A percentile compares a stretch with the other conserved stretches of the same genome.
Conservation (phyloP, 768 basidiomycete genomes). For the Leccinum variicolor region DNA sequence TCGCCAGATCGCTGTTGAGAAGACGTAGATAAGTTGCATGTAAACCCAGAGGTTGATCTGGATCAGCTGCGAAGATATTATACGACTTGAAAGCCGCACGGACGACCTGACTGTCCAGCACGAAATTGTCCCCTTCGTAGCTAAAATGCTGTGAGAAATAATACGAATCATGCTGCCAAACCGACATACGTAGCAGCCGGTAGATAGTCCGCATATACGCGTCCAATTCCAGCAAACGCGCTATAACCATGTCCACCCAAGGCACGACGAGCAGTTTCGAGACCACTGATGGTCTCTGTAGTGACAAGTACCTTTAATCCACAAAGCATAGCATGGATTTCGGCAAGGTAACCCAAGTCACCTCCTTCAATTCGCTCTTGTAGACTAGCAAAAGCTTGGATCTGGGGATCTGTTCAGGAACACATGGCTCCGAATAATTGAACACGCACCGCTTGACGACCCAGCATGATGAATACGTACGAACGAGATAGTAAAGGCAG, state of each 20-base stretch:
- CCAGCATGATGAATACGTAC: constrained; percentile 66
- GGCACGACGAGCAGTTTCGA: constrained; percentile 64
- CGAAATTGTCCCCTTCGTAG: constrained; percentile 79
- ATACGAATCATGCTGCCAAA: neutral
- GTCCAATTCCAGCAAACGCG: constrained; percentile 62
- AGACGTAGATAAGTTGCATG: constrained; percentile 50
- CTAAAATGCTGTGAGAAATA: constrained; percentile 29
- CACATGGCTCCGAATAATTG: neutral
- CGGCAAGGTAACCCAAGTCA: constrained; percentile 61
- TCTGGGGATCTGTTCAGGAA: constrained; percentile 31
- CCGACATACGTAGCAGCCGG: constrained; percentile 57
- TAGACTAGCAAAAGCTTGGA: constrained; percentile 48
- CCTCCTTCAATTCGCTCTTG: constrained; percentile 47
- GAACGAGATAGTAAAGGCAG: constrained; percentile 66
- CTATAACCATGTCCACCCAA: constrained; percentile 82
- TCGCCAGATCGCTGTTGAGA: constrained; percentile 29
- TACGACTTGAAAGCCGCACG: constrained; percentile 66
- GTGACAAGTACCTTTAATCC: constrained; percentile 64
- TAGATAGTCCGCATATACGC: constrained; percentile 60
- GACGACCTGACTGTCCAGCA: constrained; percentile 72
- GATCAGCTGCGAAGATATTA: constrained; percentile 37
- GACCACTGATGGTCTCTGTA: constrained; percentile 47
- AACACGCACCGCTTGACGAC: constrained; percentile 50
- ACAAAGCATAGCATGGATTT: constrained; percentile 68
- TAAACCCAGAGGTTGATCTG: constrained; percentile 7